Base-by-base conservation (phyloP, 768 basidiomycete species). In the Punctularia strigosozonata region DNA sequence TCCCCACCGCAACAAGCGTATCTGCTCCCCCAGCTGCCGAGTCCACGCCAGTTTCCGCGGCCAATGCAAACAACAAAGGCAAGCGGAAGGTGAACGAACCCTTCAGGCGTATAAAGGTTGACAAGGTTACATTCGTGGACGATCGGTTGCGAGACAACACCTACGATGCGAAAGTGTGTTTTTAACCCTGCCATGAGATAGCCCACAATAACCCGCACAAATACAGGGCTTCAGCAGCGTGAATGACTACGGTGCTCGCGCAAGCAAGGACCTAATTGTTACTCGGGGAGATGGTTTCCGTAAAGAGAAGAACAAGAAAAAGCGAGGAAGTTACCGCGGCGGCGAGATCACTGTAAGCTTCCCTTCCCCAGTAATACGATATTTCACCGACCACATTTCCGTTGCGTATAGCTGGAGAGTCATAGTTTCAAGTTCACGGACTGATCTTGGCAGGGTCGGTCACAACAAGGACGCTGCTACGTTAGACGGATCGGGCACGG, bases 241-340 rank as follows among this genome's bases (percentile, higher is more conserved):
- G 18, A 79, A 79, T 45, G 95, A 98, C 54, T 99, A 99, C 48
- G 94, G 94, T 15, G 80, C 77, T 22, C 71, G 69, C 39, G 94
- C 94, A 0, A 77, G 80, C 46, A 68, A 71, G 26, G 95, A 98
- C 58, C 64, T 99, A 44, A 82, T 94, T 45, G 85, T 91, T 20
- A 98, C 94, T 3, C 75, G 91, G 1, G 94, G 94, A 3, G 82
- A 86, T 35, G 89, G 89, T 2, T 99, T 99, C 68, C 73, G 90
- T 39, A 99, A 98, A 61, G 94, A 95, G 69, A 99, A 99, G 63
- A 97, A 95, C 65, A 99, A 98, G 75, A 98, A 98, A 65, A 99
- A 99, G 64, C 68, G 85, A 50, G 94, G 91, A 3, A 89, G 82
- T 44, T 97, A 97, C 60, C 74, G 75, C 32, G 91, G 94, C 10